Evolutionary conservation across 2,329 filamentous ascomycete species (phyloP).

Genomic region (Colletotrichum paranaense): DNA sequence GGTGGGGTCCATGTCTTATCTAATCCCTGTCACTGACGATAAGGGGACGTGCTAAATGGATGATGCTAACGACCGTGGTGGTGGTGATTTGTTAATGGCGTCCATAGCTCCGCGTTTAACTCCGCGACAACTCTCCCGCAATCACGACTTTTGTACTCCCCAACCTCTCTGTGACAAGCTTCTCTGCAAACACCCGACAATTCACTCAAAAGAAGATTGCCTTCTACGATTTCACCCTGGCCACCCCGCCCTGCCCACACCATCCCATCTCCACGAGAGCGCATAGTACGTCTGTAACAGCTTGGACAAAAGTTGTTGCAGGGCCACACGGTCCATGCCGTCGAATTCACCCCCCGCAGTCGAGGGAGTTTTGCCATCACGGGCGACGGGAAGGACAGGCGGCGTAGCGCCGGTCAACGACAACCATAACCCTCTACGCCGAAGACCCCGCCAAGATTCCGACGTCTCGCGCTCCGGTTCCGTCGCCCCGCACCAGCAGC

Average conservation of each 20-base stretch:
- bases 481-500: slow-evolving; percentile 35
- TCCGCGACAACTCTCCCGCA: slow-evolving; percentile 29
- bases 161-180: slow-evolving; percentile 4
- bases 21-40: slow-evolving; percentile 13
- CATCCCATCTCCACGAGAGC: slow-evolving; percentile 7
- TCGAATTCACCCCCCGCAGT: slow-evolving; percentile 35
- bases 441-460: slow-evolving; percentile 50
- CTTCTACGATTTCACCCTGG: neutral
- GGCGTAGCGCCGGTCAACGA: slow-evolving; percentile 36
- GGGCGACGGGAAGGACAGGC: slow-evolving; percentile 34
- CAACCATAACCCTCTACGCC: slow-evolving; percentile 48
- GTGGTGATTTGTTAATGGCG: slow-evolving; percentile 29
- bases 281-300: slow-evolving; percentile 30
- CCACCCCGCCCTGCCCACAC: neutral
- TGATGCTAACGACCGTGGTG: slow-evolving; percentile 30
- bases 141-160: neutral
- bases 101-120: slow-evolving; percentile 34
- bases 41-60: slow-evolving; percentile 31
- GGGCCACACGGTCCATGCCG: slow-evolving; percentile 36
- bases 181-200: slow-evolving; percentile 10
- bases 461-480: slow-evolving; percentile 44
- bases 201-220: neutral
- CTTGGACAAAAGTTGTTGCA: slow-evolving; percentile 37
- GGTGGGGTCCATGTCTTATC: slow-evolving; percentile 23
- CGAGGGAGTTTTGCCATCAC: slow-evolving; percentile 37